Evolutionary conservation across 2,329 filamentous ascomycete species (phyloP).

Genomic region (Botrytis elliptica): DNA sequence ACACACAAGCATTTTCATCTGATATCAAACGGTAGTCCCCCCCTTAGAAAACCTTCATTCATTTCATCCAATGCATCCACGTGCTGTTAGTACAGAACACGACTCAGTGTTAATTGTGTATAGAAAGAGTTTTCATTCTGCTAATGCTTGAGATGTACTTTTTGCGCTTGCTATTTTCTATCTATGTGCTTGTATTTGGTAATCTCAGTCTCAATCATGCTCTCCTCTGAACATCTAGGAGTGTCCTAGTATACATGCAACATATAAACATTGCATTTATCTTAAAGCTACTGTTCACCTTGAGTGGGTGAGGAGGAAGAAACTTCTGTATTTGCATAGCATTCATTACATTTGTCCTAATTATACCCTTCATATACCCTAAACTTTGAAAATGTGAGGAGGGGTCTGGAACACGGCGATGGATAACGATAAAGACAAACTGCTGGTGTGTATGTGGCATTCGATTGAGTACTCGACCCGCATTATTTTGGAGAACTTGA

Average conservation of each 20-base stretch:
- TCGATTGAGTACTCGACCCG: neutral
- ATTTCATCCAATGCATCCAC: constrained; percentile 1
- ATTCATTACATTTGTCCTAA: neutral
- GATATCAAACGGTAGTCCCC: constrained; percentile 8
- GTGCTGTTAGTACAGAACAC: neutral
- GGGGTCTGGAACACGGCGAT: neutral
- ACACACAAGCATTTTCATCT: neutral
- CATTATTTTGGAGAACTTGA: neutral
- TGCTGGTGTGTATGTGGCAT: neutral
- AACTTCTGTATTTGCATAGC: neutral
- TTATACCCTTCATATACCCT: constrained; percentile 4
- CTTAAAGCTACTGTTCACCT: neutral
- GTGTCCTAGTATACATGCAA: neutral
- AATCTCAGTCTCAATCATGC: neutral
- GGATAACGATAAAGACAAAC: neutral
- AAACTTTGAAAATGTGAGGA: neutral
- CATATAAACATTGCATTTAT: neutral
- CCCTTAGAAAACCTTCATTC: neutral
- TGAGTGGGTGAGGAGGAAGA: neutral
- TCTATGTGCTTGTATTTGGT: neutral
- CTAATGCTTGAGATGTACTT: neutral
- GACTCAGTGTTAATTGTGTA: neutral
- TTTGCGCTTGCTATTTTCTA: neutral
- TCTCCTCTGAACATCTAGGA: neutral
- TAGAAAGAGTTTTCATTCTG: neutral